phyloP scores from a whole-genome alignment of 169 alveolate species.

The Babesia sp. region DNA sequence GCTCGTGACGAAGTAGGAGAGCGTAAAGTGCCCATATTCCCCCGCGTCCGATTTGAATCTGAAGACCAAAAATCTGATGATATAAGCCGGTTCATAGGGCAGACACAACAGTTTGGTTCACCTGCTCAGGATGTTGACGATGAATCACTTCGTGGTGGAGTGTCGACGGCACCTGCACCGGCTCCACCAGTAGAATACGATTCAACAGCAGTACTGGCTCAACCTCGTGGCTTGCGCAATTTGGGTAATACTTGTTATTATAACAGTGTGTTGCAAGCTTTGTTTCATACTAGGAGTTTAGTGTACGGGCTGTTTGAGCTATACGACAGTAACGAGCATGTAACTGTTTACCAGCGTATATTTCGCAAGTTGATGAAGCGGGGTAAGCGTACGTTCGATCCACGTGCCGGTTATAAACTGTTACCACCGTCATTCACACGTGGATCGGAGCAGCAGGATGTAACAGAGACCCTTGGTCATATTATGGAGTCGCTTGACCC shows the following conservation, averaged over 20 bases:
- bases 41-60: slow-evolving; percentile 9
- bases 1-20: not conserved
- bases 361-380: slow-evolving; percentile 68
- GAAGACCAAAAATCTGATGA: not conserved
- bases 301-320: slow-evolving; percentile 54
- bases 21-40: slow-evolving; percentile 28
- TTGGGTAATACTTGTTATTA: slow-evolving; percentile 95
- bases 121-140: not conserved
- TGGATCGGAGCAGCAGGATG: slow-evolving; percentile 78
- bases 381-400: slow-evolving; percentile 53
- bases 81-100: slow-evolving; percentile 1
- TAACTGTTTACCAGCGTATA: slow-evolving; percentile 11
- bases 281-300: slow-evolving; percentile 87
- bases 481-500: slow-evolving; percentile 74
- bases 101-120: not conserved
- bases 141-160: not conserved
- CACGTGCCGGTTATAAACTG: slow-evolving; percentile 56
- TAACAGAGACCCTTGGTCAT: slow-evolving; percentile 71
- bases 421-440: slow-evolving; percentile 66
- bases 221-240: slow-evolving; percentile 85
- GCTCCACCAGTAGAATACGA: not conserved
- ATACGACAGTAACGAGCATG: not conserved
- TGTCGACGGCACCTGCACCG: not conserved
- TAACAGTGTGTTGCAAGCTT: slow-evolving; percentile 91
- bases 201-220: not conserved